Evolutionary conservation across 768 basidiomycete species (phyloP).

Genomic region (Boletus subcaerulescens): DNA sequence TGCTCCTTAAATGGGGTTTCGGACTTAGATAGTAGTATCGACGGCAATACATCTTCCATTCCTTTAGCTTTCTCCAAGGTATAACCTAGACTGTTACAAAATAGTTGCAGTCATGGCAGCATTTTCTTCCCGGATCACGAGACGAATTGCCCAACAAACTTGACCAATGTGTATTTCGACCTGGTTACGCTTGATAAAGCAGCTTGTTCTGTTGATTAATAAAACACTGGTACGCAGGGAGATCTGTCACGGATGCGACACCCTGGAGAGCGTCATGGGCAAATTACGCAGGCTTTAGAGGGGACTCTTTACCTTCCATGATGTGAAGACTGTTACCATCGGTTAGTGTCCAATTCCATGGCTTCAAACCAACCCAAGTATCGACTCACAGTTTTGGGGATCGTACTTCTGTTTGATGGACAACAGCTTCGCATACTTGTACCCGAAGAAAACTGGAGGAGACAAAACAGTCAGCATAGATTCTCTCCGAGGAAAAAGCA

Average conservation of each 20-base stretch:
- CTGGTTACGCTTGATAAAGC: neutral
- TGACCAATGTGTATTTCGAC: neutral
- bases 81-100: neutral
- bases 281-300: neutral
- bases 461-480: neutral
- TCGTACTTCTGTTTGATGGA: conserved; percentile 24
- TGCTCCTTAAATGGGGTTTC: neutral
- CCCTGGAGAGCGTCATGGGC: neutral
- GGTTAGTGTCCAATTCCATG: neutral
- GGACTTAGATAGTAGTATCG: neutral
- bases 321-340: conserved; percentile 10
- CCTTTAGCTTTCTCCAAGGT: conserved; percentile 1
- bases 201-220: neutral
- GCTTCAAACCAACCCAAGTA: neutral
- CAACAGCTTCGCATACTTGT: conserved; percentile 15
- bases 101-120: neutral
- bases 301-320: conserved; percentile 13
- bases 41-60: neutral
- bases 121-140: too few species aligned
- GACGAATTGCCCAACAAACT: too few species aligned
- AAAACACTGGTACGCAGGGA: conserved; percentile 4
- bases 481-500: too few species aligned
- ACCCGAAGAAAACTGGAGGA: conserved; percentile 17
- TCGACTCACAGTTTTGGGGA: conserved; percentile 14
- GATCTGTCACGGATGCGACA: conserved; percentile 1